Base-by-base conservation (phyloP, 2,329 filamentous ascomycete genomes). In the Epichloe glyceriae region DNA sequence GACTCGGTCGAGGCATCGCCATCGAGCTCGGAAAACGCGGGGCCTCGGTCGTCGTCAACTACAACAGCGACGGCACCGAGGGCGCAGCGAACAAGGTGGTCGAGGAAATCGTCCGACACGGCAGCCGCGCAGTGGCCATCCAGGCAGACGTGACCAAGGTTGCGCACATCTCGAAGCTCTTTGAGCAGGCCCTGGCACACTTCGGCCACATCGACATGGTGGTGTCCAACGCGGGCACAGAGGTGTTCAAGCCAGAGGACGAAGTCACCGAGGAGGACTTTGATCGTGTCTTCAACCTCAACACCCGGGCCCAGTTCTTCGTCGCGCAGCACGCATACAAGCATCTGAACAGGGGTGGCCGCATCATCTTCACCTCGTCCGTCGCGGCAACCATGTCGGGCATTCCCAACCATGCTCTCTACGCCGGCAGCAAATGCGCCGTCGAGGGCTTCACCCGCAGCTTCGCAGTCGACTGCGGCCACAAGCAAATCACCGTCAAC, bases 401-500 rank as follows among this genome's bases (percentile, higher is more conserved):
- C 46, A 82, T 88, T 17, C 81, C 82, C 54, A 79, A 81, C 61
- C 85, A 88, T 64, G 75, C 82, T 14, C 74, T 89, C 46, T 89
- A 89, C 73, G 85, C 84, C 20, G 84, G 80, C 14, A 80, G 75
- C 65, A 89, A 89, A 73, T 85, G 83, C 58, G 80, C 85, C 38
- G 82, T 88, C 54, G 85, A 88, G 67, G 83, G 83, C 11, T 86
- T 88, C 67, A 83, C 85, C 57, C 83, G 85, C 64, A 81, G 78
- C 58, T 85, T 88, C 68, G 82, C 85, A 5, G 82, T 81, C 45
- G 82, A 86, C 70, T 80, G 78, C 57, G 79, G 83, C 50, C 76
- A 83, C 69, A 75, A 80, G 60, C 78, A 79, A 51, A 82, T 84
- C 62, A 83, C 80, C 0, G 80, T 84, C 64, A 85, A 85, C 60